phyloP scores from a whole-genome alignment of 176 grass and related monocot genomes.

The Oryza nivara region DNA sequence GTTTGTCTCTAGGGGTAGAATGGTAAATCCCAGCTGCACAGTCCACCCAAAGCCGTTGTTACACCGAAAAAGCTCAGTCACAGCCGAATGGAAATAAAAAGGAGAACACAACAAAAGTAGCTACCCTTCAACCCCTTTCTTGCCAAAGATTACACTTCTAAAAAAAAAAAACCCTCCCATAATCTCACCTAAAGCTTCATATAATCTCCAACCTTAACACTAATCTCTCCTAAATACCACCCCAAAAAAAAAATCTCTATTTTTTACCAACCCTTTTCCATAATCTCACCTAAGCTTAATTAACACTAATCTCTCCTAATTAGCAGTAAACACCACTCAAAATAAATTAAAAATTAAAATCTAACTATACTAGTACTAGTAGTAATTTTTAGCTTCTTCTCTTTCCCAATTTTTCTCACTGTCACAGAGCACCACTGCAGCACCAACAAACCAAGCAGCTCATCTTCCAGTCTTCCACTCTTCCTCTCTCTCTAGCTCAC shows the following conservation, averaged over 20 bases:
- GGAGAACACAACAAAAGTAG: neutral
- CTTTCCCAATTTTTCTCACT: neutral
- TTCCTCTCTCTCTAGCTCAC: conserved; percentile 3
- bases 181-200: conserved; percentile 28
- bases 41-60: conserved; percentile 40
- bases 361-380: neutral
- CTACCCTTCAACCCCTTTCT: neutral
- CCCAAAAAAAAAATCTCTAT: neutral
- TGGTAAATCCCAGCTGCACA: neutral
- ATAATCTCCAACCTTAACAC: neutral
- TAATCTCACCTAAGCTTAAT: conserved; percentile 14
- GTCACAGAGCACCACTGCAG: conserved; percentile 18
- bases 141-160: neutral
- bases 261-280: neutral
- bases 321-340: too few relatives aligned
- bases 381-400: conserved; percentile 24
- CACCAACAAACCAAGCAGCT: conserved; percentile 40
- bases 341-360: neutral
- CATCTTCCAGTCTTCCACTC: conserved; percentile 32
- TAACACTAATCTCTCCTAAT: too few relatives aligned
- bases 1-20: conserved; percentile 11
- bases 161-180: neutral
- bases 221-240: conserved; percentile 28
- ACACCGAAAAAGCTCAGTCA: neutral
- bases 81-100: neutral